phyloP scores from a whole-genome alignment of 108 stramenopile species.

The Stephanodiscus minutulus region DNA sequence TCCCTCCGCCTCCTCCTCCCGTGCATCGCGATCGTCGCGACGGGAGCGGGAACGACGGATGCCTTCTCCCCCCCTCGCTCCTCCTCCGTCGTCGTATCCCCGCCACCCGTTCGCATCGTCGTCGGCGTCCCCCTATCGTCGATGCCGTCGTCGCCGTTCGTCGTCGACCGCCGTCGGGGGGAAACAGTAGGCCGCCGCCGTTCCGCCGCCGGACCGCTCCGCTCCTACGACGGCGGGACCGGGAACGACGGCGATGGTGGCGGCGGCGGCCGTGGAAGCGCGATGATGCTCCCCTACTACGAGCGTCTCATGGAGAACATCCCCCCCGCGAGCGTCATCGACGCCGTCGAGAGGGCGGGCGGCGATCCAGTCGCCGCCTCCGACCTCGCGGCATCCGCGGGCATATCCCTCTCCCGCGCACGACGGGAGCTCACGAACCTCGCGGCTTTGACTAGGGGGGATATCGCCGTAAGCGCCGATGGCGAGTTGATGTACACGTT shows the following conservation, averaged over 20 bases:
- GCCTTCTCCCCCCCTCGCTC: neutral
- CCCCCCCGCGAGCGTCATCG: constrained; percentile 58
- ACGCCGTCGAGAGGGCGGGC: constrained; percentile 50
- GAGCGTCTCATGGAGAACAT: constrained; percentile 60
- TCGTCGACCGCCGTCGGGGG: neutral
- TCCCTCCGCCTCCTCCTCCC: neutral
- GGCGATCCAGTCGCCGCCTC: constrained; percentile 32
- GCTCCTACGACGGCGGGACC: neutral
- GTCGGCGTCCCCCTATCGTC: constrained; percentile 2
- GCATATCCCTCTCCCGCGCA: constrained; percentile 75
- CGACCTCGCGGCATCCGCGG: constrained; percentile 70
- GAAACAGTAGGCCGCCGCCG: too few relatives aligned
- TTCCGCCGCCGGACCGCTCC: too few relatives aligned
- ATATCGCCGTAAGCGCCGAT: constrained; percentile 78
- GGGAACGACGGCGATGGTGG: neutral
- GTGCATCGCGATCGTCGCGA: neutral
- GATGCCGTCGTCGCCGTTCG: neutral
- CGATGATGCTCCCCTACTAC: constrained; percentile 23
- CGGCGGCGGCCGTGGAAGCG: too few relatives aligned
- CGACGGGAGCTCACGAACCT: constrained; percentile 72
- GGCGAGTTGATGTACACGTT: constrained; percentile 88
- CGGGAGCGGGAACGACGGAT: neutral
- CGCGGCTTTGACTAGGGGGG: constrained; percentile 72
- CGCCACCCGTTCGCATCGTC: neutral
- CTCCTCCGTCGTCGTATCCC: neutral